Percentiles rank a stretch among this genome's conserved stretches.
Evolutionary conservation across 345 rosid genomes (phyloP).

Genomic region (Syzygium oleosum): DNA sequence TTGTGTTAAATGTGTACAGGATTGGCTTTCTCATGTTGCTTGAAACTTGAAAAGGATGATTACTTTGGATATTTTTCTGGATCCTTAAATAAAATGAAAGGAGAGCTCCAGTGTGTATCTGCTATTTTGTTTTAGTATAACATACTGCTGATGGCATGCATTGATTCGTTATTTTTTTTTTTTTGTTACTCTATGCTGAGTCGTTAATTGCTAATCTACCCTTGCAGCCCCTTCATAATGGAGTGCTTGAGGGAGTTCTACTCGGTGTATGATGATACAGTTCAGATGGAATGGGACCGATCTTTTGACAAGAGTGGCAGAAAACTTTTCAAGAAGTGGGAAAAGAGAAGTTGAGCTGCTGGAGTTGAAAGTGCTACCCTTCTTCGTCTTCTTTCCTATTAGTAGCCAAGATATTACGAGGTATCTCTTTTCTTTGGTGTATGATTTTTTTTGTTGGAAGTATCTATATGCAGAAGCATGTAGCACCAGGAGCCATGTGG

Average conservation of each 20-base stretch:
- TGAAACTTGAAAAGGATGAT: neutral
- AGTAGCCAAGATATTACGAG: slow-evolving; percentile 52
- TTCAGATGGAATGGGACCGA: slow-evolving; percentile 94
- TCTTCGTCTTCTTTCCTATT: slow-evolving; percentile 62
- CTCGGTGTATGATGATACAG: slow-evolving; percentile 59
- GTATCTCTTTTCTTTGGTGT: slow-evolving; percentile 21
- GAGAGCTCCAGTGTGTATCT: neutral
- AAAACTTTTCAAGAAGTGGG: slow-evolving; percentile 32
- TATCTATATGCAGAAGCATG: neutral
- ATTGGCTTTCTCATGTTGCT: neutral
- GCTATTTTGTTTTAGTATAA: neutral
- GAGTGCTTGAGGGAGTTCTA: slow-evolving; percentile 83
- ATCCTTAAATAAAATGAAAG: neutral
- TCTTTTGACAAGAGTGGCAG: slow-evolving; percentile 72
- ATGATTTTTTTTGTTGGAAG: neutral
- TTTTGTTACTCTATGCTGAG: neutral
- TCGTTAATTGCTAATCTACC: neutral
- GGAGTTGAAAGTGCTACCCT: slow-evolving; percentile 49
- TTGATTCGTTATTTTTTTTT: neutral
- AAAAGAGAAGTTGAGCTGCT: slow-evolving; percentile 13
- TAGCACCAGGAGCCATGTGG: neutral
- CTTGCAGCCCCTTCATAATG: slow-evolving; percentile 61
- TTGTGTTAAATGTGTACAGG: neutral
- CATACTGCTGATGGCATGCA: neutral
- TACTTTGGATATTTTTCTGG: too few relatives aligned